Conservation (phyloP, 805 yeast genomes). For the Lipomyces starkeyi region DNA sequence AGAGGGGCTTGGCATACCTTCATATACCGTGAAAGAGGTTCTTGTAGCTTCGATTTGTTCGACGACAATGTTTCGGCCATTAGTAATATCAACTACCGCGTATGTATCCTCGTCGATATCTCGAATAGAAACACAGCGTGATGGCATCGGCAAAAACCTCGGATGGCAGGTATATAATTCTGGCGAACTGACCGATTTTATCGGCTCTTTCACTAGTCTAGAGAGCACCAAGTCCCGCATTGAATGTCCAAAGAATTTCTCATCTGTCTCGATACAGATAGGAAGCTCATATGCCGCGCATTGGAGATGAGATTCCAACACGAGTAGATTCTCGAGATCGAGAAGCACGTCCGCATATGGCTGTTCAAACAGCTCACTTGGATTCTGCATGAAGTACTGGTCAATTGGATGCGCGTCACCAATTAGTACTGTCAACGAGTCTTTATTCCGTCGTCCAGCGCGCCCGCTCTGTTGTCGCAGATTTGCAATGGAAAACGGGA, state of each 20-base stretch:
- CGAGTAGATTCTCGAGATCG: slow-evolving; percentile 64
- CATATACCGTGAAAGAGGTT: slow-evolving; percentile 86
- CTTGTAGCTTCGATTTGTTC: slow-evolving; percentile 90
- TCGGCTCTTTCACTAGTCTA: slow-evolving; percentile 20
- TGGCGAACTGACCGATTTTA: slow-evolving; percentile 48
- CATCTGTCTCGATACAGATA: slow-evolving; percentile 59
- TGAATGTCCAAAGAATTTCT: slow-evolving; percentile 59
- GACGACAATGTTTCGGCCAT: slow-evolving; percentile 73
- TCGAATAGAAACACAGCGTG: slow-evolving; percentile 74
- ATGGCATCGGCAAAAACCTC: slow-evolving; percentile 80
- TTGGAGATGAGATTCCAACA: slow-evolving; percentile 83
- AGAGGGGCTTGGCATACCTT: slow-evolving; percentile 39
- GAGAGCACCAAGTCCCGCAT: slow-evolving; percentile 48
- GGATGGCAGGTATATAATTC: slow-evolving; percentile 57
- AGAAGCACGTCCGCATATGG: slow-evolving; percentile 62
- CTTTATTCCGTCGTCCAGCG: slow-evolving; percentile 88
- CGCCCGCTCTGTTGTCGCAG: slow-evolving; percentile 96
- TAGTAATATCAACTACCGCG: slow-evolving; percentile 90
- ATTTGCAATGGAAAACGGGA: slow-evolving; percentile 84
- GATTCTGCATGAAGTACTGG: slow-evolving; percentile 77
- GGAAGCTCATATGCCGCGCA: slow-evolving; percentile 94
- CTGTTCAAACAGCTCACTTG: slow-evolving; percentile 60
- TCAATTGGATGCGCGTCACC: slow-evolving; percentile 86
- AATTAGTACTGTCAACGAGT: slow-evolving; percentile 82
- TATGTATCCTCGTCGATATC: slow-evolving; percentile 81